Conservation (phyloP, 2,329 filamentous ascomycete species). For the Tolypocladium guangdongense region DNA sequence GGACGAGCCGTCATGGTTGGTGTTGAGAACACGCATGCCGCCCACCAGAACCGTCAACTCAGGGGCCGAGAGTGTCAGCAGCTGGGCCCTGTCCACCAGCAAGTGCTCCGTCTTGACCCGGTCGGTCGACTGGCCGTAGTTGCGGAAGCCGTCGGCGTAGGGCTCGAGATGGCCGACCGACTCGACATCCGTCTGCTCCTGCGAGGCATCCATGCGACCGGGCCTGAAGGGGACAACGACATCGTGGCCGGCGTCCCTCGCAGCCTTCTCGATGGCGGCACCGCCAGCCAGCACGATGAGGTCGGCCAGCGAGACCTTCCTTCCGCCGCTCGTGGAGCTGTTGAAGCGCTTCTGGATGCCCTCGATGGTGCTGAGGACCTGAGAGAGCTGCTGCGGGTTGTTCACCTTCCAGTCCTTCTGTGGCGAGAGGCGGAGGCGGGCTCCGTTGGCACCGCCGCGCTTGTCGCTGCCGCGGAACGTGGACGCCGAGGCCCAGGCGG, state of each 20-base stretch:
- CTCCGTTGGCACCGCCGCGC: slow-evolving; percentile 73
- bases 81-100: slow-evolving; percentile 60
- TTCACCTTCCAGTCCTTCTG: slow-evolving; percentile 65
- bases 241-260: slow-evolving; percentile 32
- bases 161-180: slow-evolving; percentile 59
- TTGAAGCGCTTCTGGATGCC: slow-evolving; percentile 58
- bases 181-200: slow-evolving; percentile 59
- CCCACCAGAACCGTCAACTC: slow-evolving; percentile 63
- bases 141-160: slow-evolving; percentile 65
- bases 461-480: slow-evolving; percentile 69
- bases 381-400: slow-evolving; percentile 54
- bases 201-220: slow-evolving; percentile 59
- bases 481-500: slow-evolving; percentile 59
- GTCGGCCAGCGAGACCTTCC: slow-evolving; percentile 70
- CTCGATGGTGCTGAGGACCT: slow-evolving; percentile 53
- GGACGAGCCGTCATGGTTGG: slow-evolving; percentile 60
- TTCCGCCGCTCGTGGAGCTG: slow-evolving; percentile 41
- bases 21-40: slow-evolving; percentile 57
- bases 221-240: slow-evolving; percentile 60
- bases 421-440: slow-evolving; percentile 62
- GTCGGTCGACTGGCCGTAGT: slow-evolving; percentile 54
- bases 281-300: slow-evolving; percentile 65
- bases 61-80: slow-evolving; percentile 58
- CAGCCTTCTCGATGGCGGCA: slow-evolving; percentile 63
- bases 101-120: slow-evolving; percentile 57